Conservation (phyloP, 805 yeast genomes). For the Saccharomycopsis schoenii region DNA sequence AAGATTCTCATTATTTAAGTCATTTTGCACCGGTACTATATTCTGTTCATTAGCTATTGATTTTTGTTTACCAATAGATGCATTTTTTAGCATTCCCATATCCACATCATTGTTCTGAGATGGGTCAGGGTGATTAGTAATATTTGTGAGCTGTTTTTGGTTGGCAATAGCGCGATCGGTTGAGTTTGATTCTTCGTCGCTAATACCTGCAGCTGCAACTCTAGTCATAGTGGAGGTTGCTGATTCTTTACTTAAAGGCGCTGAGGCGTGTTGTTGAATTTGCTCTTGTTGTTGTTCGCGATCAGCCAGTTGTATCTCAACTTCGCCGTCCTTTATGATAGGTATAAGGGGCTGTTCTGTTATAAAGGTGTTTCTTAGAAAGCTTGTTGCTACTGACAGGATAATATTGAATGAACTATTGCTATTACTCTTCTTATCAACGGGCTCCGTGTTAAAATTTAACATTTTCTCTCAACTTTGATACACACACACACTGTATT, state of each 20-base stretch:
- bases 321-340: background rate
- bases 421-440: background rate
- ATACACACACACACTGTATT: background rate
- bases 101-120: background rate
- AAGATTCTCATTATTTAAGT: background rate
- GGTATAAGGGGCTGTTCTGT: background rate
- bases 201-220: background rate
- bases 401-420: background rate
- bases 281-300: background rate
- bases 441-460: background rate
- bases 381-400: background rate
- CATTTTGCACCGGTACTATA: background rate
- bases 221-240: background rate
- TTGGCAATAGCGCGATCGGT: background rate
- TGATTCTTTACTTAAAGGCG: background rate
- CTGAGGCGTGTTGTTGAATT: background rate
- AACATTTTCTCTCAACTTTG: background rate
- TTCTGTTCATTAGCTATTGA: background rate
- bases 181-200: background rate
- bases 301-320: background rate
- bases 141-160: background rate
- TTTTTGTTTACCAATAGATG: background rate
- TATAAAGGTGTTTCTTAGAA: background rate
- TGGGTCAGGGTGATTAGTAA: background rate
- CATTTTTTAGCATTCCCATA: background rate